Evolutionary conservation across 441 rosid genomes (phyloP).

Genomic region (Bocquillonia castaneifolia): DNA sequence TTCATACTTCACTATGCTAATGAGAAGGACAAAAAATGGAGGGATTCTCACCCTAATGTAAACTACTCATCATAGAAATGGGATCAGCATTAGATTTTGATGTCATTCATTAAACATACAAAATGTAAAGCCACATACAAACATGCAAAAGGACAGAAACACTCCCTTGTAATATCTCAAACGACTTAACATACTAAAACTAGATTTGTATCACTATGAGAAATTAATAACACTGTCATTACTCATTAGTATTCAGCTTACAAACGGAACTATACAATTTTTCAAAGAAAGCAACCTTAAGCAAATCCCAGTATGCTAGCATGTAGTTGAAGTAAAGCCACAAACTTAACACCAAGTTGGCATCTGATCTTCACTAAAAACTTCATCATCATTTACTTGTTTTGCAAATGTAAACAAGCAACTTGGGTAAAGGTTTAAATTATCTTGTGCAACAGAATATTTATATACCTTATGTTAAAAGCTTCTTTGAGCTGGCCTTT

Average conservation of each 20-base stretch:
- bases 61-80: no score
- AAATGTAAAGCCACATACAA: no score
- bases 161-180: background rate
- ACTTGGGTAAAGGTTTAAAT: background rate
- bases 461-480: slow-evolving; percentile 77
- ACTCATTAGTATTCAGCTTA: no score
- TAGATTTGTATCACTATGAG: background rate
- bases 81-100: no score
- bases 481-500: slow-evolving; percentile 98
- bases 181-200: background rate
- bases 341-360: background rate
- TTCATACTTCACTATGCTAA: no score
- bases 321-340: background rate
- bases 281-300: background rate
- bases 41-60: no score
- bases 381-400: background rate
- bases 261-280: no score
- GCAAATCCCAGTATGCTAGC: background rate
- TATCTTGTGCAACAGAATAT: background rate
- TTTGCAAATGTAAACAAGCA: background rate
- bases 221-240: background rate
- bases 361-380: background rate
- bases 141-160: no score
- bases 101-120: no score
- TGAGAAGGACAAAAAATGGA: no score